phyloP scores from a whole-genome alignment of 306 rosid genomes.

The Begonia masoniana region DNA sequence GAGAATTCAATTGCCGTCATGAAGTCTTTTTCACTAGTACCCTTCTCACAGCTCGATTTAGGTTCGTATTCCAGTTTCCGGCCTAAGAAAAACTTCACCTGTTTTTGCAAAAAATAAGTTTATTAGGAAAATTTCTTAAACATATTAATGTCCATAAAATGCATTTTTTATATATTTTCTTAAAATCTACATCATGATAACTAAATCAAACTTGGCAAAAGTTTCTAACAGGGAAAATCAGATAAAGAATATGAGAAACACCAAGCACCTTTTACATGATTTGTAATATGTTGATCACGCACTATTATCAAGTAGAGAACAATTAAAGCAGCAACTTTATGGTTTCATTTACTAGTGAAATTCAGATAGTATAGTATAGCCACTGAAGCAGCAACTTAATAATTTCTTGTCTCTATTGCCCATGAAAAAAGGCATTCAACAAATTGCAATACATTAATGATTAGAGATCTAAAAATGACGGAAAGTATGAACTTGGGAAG shows the following conservation, averaged over 20 bases:
- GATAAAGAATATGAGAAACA: too few species aligned
- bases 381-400: not conserved
- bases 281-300: not conserved
- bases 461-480: conserved; percentile 4
- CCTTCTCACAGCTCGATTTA: conserved; percentile 25
- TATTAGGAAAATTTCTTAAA: not conserved
- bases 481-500: conserved; percentile 2
- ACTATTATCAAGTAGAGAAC: too few species aligned
- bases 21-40: conserved; percentile 39
- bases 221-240: too few species aligned
- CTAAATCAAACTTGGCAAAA: too few species aligned
- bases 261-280: not conserved
- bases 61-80: conserved; percentile 76
- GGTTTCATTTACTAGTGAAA: not conserved
- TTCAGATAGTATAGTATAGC: not conserved
- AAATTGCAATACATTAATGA: not conserved
- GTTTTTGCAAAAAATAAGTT: conserved; percentile 17
- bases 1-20: conserved; percentile 82
- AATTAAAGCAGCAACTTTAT: too few species aligned
- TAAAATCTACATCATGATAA: too few species aligned
- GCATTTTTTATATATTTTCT: too few species aligned
- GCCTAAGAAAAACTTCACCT: conserved; percentile 63
- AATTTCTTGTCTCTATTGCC: not conserved
- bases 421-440: not conserved
- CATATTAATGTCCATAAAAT: too few species aligned